Percentiles rank a stretch among this genome's conserved stretches.
These are phyloP conservation scores for Herpetomonas tarakana DNA, from an alignment of 208 protist species.

Conservation along the genomic window DNA sequence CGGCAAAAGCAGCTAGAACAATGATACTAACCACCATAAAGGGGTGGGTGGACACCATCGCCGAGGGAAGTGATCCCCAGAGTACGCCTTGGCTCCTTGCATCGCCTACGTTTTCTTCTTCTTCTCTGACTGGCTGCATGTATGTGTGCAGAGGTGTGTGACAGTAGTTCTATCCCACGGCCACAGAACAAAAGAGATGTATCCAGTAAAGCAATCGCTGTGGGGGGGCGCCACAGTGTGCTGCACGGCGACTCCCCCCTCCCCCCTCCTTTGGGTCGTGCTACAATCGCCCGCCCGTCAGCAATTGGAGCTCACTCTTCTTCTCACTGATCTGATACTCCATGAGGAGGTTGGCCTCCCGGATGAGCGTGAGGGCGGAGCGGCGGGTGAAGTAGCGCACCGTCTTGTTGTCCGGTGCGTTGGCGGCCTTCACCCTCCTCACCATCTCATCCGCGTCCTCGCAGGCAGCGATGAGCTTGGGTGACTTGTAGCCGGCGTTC, in stretches of 20 bases:
- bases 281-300: no score
- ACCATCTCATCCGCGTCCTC: slow-evolving; percentile 64
- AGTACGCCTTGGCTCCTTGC: no score
- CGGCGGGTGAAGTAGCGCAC: slow-evolving; percentile 73
- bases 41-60: no score
- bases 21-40: no score
- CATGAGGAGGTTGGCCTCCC: slow-evolving; percentile 55
- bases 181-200: not conserved
- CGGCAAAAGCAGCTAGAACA: no score
- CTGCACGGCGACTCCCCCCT: not conserved
- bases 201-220: not conserved
- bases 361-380: slow-evolving; percentile 49
- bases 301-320: slow-evolving; percentile 60
- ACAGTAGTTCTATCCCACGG: no score
- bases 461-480: slow-evolving; percentile 42
- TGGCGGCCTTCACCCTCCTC: slow-evolving; percentile 49
- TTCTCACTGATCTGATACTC: slow-evolving; percentile 68
- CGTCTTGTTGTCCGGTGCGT: slow-evolving; percentile 45
- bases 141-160: not conserved
- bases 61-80: no score
- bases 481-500: slow-evolving; percentile 67
- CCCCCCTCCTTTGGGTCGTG: slow-evolving; percentile 1
- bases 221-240: not conserved
- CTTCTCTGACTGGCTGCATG: not conserved
- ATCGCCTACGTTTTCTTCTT: not conserved